Conservation (phyloP, 805 yeast species). For the Danielia oregonensis region DNA sequence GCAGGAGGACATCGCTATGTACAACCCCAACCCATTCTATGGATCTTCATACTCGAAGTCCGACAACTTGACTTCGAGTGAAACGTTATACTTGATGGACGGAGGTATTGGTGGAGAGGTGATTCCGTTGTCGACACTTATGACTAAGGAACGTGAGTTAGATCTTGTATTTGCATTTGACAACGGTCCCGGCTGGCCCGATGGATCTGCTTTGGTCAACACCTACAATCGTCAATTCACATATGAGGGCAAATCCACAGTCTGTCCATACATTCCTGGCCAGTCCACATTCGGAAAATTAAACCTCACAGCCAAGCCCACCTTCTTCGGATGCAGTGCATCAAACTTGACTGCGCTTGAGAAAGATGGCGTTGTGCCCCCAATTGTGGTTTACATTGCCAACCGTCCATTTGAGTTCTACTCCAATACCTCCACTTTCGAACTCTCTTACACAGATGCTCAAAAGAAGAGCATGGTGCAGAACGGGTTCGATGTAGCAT, state of each 20-base stretch:
- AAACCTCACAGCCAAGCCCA: slow-evolving; percentile 65
- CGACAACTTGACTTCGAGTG: slow-evolving; percentile 20
- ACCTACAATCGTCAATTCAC: slow-evolving; percentile 35
- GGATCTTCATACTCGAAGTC: slow-evolving; percentile 27
- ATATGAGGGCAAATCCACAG: slow-evolving; percentile 50
- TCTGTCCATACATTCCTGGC: slow-evolving; percentile 83
- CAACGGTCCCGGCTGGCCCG: slow-evolving; percentile 30
- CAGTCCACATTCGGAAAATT: slow-evolving; percentile 51
- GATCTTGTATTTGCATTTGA: slow-evolving; percentile 39
- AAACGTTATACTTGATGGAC: slow-evolving; percentile 34
- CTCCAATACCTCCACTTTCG: slow-evolving; percentile 72
- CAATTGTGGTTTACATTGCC: slow-evolving; percentile 74
- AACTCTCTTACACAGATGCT: slow-evolving; percentile 55
- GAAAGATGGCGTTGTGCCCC: slow-evolving; percentile 49
- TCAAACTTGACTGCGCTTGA: slow-evolving; percentile 53
- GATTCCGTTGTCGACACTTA: slow-evolving; percentile 31
- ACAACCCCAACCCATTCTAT: slow-evolving; percentile 36
- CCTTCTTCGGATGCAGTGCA: slow-evolving; percentile 82
- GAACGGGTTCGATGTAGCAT: slow-evolving; percentile 71
- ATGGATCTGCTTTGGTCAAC: slow-evolving; percentile 28
- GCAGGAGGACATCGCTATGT: slow-evolving; percentile 31
- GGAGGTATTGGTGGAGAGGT: slow-evolving; percentile 39
- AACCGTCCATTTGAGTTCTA: slow-evolving; percentile 62
- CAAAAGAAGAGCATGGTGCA: slow-evolving; percentile 58
- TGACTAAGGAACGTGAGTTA: slow-evolving; percentile 30